Conservation (phyloP, 2,329 filamentous ascomycete genomes). For the Colletotrichum melonis region DNA sequence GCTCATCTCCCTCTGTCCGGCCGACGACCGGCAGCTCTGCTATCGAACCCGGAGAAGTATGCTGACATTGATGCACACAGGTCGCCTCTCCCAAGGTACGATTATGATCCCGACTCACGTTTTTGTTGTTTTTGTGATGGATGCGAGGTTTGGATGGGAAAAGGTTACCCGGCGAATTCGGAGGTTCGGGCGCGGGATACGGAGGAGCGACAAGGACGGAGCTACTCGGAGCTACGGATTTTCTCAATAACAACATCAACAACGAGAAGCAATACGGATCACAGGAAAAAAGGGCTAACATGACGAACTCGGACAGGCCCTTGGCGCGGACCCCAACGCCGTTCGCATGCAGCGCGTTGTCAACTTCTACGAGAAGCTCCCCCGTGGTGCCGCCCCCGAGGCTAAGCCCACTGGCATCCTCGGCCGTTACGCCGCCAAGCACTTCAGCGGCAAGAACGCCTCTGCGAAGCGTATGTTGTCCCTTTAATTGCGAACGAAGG, state of each 20-base stretch:
- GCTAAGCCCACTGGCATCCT: slow-evolving; percentile 84
- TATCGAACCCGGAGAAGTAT: neutral
- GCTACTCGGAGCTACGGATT: slow-evolving; percentile 20
- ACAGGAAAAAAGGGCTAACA: slow-evolving; percentile 48
- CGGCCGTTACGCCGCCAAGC: slow-evolving; percentile 87
- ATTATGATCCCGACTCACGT: slow-evolving; percentile 39
- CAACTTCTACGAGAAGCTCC: slow-evolving; percentile 98
- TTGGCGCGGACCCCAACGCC: slow-evolving; percentile 95
- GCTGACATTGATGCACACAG: slow-evolving; percentile 53
- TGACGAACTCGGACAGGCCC: slow-evolving; percentile 70
- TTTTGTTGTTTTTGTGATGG: slow-evolving; percentile 1
- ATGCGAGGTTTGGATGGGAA: slow-evolving; percentile 13
- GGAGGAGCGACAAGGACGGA: slow-evolving; percentile 5
- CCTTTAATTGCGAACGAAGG: neutral
- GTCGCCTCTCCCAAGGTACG: slow-evolving; percentile 88
- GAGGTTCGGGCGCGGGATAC: slow-evolving; percentile 8
- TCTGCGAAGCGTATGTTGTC: slow-evolving; percentile 83
- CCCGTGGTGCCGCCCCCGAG: slow-evolving; percentile 89
- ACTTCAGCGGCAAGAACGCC: slow-evolving; percentile 92
- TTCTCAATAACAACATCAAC: neutral
- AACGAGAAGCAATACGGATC: slow-evolving; percentile 6
- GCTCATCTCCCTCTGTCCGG: slow-evolving; percentile 43
- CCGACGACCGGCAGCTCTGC: neutral
- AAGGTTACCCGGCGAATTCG: slow-evolving; percentile 3
- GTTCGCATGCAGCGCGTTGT: slow-evolving; percentile 98